Evolutionary conservation across 495 filamentous ascomycete species (phyloP), one percentile per base, ranked within the genome.

Genomic region (Aspergillus baeticus): DNA sequence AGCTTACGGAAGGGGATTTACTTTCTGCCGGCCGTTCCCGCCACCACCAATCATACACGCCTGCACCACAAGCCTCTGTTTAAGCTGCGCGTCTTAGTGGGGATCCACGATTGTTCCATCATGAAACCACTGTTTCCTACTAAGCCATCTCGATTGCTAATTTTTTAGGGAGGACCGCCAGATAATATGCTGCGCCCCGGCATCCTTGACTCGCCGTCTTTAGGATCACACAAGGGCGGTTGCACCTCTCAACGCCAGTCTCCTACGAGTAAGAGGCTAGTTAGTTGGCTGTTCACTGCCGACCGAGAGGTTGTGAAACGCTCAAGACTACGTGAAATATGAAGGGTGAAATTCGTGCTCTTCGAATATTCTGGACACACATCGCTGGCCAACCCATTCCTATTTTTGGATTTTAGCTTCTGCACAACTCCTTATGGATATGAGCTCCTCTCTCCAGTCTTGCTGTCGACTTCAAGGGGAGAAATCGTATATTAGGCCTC

Each of bases 351-450:
- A 37, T n/a, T 26, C 20, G 20, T 50, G 47, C 20, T 18, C 47
- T 33, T 37, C 34, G 20, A 29, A 50, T 38, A 10, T 29, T 29
- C 26, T 4, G 26, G 3, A 8, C 26, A 29, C 26, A n/a, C n/a
- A n/a, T 29, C 18, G 46, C 46, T 50, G 47, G 47, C 47, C 34
- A 26, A 21, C 18, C 33, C 34, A 11, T 6, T 6, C 4, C 47
- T 50, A 50, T 50, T 50, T 50, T 50, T 50, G 47, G 47, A 38
- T 6, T 18, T 38, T 20, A 13, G 42, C 20, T 45, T 45, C 11
- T 2, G 26, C 26, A 29, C 26, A 8, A 29, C 26, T 4, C 3
- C 26, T 29, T 8, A 29, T 29, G 26, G 26, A 29, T n/a, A n/a
- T n/a, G n/a, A n/a, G n/a, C n/a, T n/a, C n/a, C n/a, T n/a, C n/a